Evolutionary conservation across 176 grass and related monocot genomes (phyloP).

Genomic region (Cymbopogon citratus): DNA sequence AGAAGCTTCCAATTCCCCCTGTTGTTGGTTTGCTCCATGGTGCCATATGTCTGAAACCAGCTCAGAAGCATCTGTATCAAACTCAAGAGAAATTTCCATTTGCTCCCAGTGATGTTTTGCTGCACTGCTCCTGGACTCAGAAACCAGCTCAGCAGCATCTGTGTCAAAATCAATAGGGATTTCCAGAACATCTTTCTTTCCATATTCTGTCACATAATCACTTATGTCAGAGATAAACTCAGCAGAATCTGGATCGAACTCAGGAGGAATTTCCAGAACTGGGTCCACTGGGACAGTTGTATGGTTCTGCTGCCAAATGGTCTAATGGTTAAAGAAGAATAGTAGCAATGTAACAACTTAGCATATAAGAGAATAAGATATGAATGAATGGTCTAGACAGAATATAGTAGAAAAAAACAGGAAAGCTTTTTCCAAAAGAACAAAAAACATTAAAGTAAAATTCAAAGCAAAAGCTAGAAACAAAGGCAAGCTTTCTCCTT

Average conservation of each 20-base stretch:
- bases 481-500: background rate
- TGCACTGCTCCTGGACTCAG: conserved; percentile 24
- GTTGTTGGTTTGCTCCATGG: conserved; percentile 21
- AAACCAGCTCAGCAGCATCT: conserved; percentile 32
- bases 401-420: background rate
- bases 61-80: conserved; percentile 38
- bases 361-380: background rate
- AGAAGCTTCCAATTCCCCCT: conserved; percentile 27
- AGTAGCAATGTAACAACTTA: background rate
- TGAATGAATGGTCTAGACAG: background rate
- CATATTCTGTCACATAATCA: conserved; percentile 41
- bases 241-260: conserved; percentile 55
- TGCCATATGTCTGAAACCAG: conserved; percentile 33
- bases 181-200: conserved; percentile 17
- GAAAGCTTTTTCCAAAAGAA: background rate
- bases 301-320: conserved; percentile 29
- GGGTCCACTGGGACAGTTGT: conserved; percentile 17
- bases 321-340: conserved; percentile 12
- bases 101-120: conserved; percentile 29
- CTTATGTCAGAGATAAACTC: conserved; percentile 57
- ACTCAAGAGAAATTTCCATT: conserved; percentile 41
- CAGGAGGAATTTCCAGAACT: conserved; percentile 43
- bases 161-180: conserved; percentile 40
- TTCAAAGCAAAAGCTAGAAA: conserved; percentile 10
- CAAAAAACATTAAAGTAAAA: background rate